Evolutionary conservation across 768 basidiomycete genomes (phyloP).

Genomic region (Coprinellus micaceus): DNA sequence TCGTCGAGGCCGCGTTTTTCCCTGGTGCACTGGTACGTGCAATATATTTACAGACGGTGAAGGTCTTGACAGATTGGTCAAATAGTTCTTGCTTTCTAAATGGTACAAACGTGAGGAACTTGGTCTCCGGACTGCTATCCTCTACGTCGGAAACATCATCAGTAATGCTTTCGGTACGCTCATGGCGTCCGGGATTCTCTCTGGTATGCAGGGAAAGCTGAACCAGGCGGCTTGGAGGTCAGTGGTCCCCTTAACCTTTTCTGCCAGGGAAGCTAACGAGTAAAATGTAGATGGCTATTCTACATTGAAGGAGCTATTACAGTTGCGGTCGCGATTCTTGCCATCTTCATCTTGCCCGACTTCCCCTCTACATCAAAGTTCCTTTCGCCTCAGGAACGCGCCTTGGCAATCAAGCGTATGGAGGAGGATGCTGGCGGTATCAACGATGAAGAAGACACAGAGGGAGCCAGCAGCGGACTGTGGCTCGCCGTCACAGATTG

Average conservation of each 20-base stretch:
- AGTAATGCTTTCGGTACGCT: constrained; percentile 85
- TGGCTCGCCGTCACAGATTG: constrained; percentile 66
- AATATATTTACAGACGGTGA: neutral
- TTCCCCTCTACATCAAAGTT: constrained; percentile 70
- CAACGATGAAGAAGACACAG: constrained; percentile 44
- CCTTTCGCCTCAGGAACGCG: constrained; percentile 58
- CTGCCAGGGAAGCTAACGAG: neutral
- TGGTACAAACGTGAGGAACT: constrained; percentile 80
- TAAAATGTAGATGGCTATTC: constrained; percentile 62
- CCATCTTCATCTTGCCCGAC: constrained; percentile 73
- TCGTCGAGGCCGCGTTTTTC: constrained; percentile 66
- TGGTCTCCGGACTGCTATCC: constrained; percentile 66
- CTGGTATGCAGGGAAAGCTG: constrained; percentile 69
- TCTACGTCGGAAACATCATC: constrained; percentile 74
- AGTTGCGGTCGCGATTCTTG: constrained; percentile 47
- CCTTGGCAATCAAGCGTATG: constrained; percentile 62
- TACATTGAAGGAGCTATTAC: constrained; percentile 69
- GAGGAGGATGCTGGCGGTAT: constrained; percentile 55
- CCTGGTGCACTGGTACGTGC: constrained; percentile 49
- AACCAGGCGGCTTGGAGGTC: constrained; percentile 79
- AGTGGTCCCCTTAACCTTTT: constrained; percentile 13
- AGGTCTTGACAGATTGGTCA: constrained; percentile 1
- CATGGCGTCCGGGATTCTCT: constrained; percentile 76
- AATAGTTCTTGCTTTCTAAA: constrained; percentile 58
- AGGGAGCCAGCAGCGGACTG: constrained; percentile 44